phyloP scores from a whole-genome alignment of 768 basidiomycete genomes.

The Lactarius pseudohatsudake region DNA sequence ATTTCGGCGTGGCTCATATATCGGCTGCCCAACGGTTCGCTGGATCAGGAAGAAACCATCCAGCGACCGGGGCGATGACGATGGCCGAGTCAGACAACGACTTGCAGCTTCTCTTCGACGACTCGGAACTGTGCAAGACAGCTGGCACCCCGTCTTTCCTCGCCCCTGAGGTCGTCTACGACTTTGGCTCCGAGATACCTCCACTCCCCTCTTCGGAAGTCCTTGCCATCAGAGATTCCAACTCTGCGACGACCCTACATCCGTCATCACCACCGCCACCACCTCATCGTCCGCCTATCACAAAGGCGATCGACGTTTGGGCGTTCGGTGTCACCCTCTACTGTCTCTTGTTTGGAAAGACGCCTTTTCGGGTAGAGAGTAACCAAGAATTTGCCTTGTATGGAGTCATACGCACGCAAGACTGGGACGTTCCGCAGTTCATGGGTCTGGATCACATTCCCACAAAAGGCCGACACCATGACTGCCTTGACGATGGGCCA shows the following conservation, averaged over 20 bases:
- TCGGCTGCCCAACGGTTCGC: constrained; percentile 84
- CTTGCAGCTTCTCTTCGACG: constrained; percentile 73
- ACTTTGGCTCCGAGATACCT: constrained; percentile 39
- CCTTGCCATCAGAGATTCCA: constrained; percentile 39
- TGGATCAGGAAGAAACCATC: constrained; percentile 46
- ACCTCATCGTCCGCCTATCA: constrained; percentile 55
- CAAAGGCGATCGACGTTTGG: constrained; percentile 97
- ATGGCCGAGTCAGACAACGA: constrained; percentile 35
- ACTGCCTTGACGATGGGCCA: constrained; percentile 32
- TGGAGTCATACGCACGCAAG: constrained; percentile 70
- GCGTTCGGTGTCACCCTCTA: constrained; percentile 95
- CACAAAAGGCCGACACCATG: constrained; percentile 61
- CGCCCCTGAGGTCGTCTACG: constrained; percentile 90
- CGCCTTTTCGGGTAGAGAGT: constrained; percentile 68
- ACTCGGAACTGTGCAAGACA: constrained; percentile 82
- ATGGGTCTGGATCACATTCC: constrained; percentile 73
- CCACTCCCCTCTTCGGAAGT: constrained; percentile 33
- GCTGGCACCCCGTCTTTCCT: constrained; percentile 96
- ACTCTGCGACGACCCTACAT: constrained; percentile 35
- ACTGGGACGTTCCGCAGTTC: constrained; percentile 62
- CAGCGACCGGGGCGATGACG: constrained; percentile 7
- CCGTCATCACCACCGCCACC: constrained; percentile 28
- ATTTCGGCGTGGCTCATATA: constrained; percentile 97
- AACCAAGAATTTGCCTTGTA: constrained; percentile 74
- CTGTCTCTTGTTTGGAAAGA: constrained; percentile 85